Conservation (phyloP, 257 asterid genomes). For the Petunia secreta region DNA sequence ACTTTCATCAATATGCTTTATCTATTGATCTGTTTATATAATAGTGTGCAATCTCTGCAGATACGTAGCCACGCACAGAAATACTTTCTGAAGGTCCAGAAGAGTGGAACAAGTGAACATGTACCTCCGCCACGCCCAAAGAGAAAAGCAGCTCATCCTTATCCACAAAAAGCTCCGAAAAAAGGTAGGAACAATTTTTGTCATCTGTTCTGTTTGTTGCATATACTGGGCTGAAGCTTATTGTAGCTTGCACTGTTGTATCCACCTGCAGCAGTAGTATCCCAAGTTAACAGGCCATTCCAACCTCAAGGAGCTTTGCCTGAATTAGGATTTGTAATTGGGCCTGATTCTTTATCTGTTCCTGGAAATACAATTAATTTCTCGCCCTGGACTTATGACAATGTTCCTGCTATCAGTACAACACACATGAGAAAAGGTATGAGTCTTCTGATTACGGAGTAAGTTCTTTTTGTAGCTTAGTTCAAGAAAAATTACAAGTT, state of each 20-base stretch:
- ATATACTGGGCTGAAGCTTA: not conserved
- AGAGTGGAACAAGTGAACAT: constrained; percentile 80
- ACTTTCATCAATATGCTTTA: not conserved
- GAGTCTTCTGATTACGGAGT: constrained; percentile 16
- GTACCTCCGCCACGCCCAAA: constrained; percentile 98
- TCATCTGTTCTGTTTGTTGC: not conserved
- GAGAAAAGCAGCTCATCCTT: constrained; percentile 92
- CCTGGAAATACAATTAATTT: constrained; percentile 44
- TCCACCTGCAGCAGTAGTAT: constrained; percentile 37
- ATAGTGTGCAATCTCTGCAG: constrained; percentile 49
- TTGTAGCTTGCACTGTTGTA: constrained; percentile 18
- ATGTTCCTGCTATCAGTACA: constrained; percentile 43
- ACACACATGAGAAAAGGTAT: constrained; percentile 53
- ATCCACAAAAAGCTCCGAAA: constrained; percentile 87
- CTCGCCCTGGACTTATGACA: constrained; percentile 56
- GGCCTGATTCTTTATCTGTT: constrained; percentile 51
- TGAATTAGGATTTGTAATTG: constrained; percentile 48
- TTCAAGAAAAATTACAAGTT: not conserved
- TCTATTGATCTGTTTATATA: not conserved
- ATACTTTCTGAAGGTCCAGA: constrained; percentile 86
- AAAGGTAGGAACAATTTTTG: constrained; percentile 43
- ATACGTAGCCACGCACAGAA: constrained; percentile 98
- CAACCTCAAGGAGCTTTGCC: constrained; percentile 51
- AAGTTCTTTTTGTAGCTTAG: not conserved
- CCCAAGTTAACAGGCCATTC: constrained; percentile 48